Conservation (phyloP, 2,329 filamentous ascomycete species). For the Alternaria rosae region DNA sequence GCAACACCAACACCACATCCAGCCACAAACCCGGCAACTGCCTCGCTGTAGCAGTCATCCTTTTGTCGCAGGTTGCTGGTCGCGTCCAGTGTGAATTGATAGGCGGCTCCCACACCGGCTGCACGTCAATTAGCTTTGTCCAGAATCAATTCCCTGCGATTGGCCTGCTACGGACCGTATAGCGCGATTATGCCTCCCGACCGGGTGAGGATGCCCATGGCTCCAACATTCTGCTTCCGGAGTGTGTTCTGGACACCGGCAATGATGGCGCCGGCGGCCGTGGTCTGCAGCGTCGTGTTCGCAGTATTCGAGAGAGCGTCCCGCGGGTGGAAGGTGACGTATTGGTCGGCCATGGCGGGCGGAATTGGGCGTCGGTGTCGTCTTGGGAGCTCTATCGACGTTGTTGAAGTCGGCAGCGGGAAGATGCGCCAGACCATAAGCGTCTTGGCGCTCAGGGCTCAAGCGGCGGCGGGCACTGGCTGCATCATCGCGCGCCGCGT, state of each 20-base stretch:
- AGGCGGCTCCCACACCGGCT: conserved; percentile 78
- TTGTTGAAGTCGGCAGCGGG: conserved; percentile 12
- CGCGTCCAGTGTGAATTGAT: conserved; percentile 77
- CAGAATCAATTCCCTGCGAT: background rate
- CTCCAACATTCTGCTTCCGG: conserved; percentile 80
- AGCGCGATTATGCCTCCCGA: conserved; percentile 76
- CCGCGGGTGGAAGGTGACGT: conserved; percentile 68
- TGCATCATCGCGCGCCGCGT: conserved; percentile 19
- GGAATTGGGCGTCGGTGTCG: conserved; percentile 33
- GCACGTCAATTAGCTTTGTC: conserved; percentile 39
- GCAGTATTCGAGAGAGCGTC: conserved; percentile 75
- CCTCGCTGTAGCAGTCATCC: conserved; percentile 78
- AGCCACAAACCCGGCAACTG: conserved; percentile 77
- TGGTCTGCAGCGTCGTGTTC: conserved; percentile 70
- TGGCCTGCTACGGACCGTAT: conserved; percentile 62
- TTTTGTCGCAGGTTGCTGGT: conserved; percentile 85
- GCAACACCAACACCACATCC: conserved; percentile 76
- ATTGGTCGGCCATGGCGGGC: conserved; percentile 48
- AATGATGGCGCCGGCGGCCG: conserved; percentile 72
- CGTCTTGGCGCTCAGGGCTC: conserved; percentile 10
- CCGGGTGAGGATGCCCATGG: conserved; percentile 79
- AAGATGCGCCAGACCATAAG: conserved; percentile 11
- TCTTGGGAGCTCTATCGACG: conserved; percentile 10
- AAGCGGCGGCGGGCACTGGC: conserved; percentile 1
- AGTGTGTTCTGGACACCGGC: conserved; percentile 88